Evolutionary conservation across 2,329 filamentous ascomycete genomes (phyloP).

Genomic region (Sporothrix brunneoviolacea): DNA sequence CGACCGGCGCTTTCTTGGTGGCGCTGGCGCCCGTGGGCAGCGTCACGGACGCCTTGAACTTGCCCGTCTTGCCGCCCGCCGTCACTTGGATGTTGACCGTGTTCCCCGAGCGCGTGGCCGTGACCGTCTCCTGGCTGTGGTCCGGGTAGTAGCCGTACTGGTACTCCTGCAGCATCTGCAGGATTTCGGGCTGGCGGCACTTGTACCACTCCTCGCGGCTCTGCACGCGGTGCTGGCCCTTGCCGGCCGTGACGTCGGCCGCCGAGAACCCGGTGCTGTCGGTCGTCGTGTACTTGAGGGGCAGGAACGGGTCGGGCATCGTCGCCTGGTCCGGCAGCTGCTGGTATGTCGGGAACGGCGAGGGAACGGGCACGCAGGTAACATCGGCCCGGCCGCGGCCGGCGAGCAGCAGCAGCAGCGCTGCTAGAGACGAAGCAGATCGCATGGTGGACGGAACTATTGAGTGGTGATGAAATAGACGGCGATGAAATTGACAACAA

Average conservation of each 20-base stretch:
- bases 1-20: conserved; percentile 34
- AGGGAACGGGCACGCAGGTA: conserved; percentile 23
- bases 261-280: conserved; percentile 27
- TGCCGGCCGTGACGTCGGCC: conserved; percentile 30
- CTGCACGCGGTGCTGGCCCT: conserved; percentile 35
- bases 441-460: too few relatives aligned
- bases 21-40: conserved; percentile 32
- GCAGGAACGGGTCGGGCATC: too few relatives aligned
- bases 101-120: conserved; percentile 39
- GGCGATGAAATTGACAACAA: not conserved
- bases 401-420: not conserved
- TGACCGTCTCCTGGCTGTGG: conserved; percentile 39
- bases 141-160: conserved; percentile 47
- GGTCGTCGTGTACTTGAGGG: too few relatives aligned
- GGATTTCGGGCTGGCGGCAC: conserved; percentile 44
- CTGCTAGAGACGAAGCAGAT: not conserved
- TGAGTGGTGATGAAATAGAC: too few relatives aligned
- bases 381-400: not conserved
- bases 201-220: conserved; percentile 41
- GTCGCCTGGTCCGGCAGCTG: conserved; percentile 31
- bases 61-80: conserved; percentile 36
- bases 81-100: conserved; percentile 37
- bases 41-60: conserved; percentile 36
- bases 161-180: conserved; percentile 43
- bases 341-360: conserved; percentile 29